These are phyloP conservation scores for Myxozyma neotropica DNA, from an alignment of 805 yeast genomes.

Conservation along the genomic window DNA sequence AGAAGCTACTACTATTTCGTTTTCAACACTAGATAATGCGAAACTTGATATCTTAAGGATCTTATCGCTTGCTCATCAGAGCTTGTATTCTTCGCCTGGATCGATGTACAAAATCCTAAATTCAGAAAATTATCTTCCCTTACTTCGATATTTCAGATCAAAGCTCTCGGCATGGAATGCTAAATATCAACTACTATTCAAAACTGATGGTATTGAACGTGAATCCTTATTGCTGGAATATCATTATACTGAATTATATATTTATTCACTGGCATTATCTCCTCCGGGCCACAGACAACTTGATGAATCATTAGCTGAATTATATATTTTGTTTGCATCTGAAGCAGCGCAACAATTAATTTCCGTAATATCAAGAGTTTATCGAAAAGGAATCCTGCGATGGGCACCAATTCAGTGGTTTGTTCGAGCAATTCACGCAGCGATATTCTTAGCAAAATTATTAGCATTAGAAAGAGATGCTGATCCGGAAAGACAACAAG, in stretches of 20 bases:
- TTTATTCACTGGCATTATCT: constrained; percentile 76
- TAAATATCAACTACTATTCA: constrained; percentile 58
- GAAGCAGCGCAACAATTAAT: constrained; percentile 81
- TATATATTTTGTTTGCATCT: constrained; percentile 79
- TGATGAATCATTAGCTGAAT: constrained; percentile 63
- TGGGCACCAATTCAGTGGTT: constrained; percentile 95
- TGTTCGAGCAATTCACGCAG: constrained; percentile 80
- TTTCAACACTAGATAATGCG: constrained; percentile 69
- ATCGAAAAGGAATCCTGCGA: constrained; percentile 58
- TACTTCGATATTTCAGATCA: constrained; percentile 73
- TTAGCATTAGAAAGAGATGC: constrained; percentile 44
- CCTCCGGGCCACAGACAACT: constrained; percentile 45
- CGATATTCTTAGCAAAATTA: constrained; percentile 87
- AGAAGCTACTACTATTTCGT: constrained; percentile 60
- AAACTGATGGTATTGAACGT: constrained; percentile 53
- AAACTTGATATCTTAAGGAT: constrained; percentile 78
- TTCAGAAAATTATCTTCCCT: constrained; percentile 56
- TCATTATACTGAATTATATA: constrained; percentile 79
- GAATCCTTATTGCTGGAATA: constrained; percentile 80
- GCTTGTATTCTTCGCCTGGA: constrained; percentile 60
- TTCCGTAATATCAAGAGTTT: constrained; percentile 69
- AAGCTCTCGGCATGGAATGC: constrained; percentile 77
- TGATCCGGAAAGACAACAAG: constrained; percentile 46
- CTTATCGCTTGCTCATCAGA: constrained; percentile 78
- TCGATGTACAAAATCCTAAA: constrained; percentile 42